phyloP scores from a whole-genome alignment of 2,329 filamentous ascomycete genomes.

The Helicocarpus griseus region DNA sequence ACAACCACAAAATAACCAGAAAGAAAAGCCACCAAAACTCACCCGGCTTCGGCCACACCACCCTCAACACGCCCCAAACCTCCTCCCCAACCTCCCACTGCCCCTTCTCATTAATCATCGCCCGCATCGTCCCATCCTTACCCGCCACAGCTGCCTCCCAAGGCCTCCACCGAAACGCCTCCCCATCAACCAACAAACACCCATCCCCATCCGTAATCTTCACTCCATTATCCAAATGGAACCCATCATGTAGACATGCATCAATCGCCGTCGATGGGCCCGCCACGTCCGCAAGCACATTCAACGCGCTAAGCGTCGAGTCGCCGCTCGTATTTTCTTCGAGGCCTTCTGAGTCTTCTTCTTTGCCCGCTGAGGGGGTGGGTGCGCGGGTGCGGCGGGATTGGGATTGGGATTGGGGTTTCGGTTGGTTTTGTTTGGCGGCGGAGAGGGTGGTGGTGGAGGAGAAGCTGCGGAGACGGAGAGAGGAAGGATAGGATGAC shows the following conservation, averaged over 20 bases:
- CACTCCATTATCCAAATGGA: constrained; percentile 73
- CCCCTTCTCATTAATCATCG: constrained; percentile 62
- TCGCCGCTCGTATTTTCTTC: neutral
- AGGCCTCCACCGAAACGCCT: constrained; percentile 81
- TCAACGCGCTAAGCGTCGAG: constrained; percentile 59
- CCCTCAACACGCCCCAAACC: constrained; percentile 63
- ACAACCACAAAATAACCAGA: constrained; percentile 3
- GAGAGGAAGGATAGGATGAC: constrained; percentile 7
- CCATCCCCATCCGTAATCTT: constrained; percentile 61
- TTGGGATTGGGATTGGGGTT: neutral
- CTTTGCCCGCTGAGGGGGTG: neutral
- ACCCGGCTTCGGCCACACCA: constrained; percentile 87
- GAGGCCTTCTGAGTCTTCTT: neutral
- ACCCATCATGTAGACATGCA: constrained; percentile 71
- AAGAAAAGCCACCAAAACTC: constrained; percentile 24
- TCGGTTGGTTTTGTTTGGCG: neutral
- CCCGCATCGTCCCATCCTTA: constrained; percentile 29
- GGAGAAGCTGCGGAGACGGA: constrained; percentile 6
- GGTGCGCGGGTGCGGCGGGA: neutral
- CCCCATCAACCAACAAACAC: constrained; percentile 70
- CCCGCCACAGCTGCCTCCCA: constrained; percentile 48
- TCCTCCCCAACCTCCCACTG: constrained; percentile 67
- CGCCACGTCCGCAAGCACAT: constrained; percentile 68
- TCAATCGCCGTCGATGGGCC: constrained; percentile 75
- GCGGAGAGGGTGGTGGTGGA: constrained; percentile 25